Evolutionary conservation across 495 filamentous ascomycete genomes (phyloP), one percentile per base, ranked within the genome.

Genomic region (Polyplosphaeria fusca): DNA sequence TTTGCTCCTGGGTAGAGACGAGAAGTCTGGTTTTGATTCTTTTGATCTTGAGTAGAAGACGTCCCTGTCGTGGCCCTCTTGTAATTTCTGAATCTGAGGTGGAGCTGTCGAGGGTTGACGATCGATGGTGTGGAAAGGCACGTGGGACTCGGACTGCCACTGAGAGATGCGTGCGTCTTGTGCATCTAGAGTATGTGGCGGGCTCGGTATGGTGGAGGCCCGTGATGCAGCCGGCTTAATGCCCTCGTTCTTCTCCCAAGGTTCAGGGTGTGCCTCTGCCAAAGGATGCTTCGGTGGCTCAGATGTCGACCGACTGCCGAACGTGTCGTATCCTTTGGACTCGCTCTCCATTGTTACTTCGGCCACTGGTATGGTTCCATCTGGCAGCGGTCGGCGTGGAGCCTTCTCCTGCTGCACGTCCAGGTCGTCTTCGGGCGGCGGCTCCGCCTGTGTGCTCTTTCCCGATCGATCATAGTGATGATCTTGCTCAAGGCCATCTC

Each of bases 1-100:
- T 62, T 84, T 86, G 13, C 78, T 71, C 51, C 76, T 68, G 14
- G 84, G 83, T 23, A 82, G 65, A 14, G 79, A 78, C 5, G 82
- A 86, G 7, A 77, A 55, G 4, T 77, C 73, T 3, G 77, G 67
- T 19, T 71, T 71, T 13, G 69, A 66, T 48, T 76, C 67, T 12
- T 60, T 64, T 4, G 80, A 77, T 9, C 76, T 77, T 22, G 72
- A 67, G 60, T 82, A 84, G 63, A 84, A 85, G 19, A 77, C 76
- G 65, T 89, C 83, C 61, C 80, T 75, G 47, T 65, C 64, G 30
- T 75, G 71, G 46, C 74, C 80, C 65, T 56, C 43, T n/a, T 26
- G 47, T n/a, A 65, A 68, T 58, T 53, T 67, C 60, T 52, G 68
- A 64, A 27, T 24, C 23, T 27, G 61, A 11, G 55, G 37, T 25